Conservation (phyloP, 495 filamentous ascomycete species). For the Bombardia bombarda region DNA sequence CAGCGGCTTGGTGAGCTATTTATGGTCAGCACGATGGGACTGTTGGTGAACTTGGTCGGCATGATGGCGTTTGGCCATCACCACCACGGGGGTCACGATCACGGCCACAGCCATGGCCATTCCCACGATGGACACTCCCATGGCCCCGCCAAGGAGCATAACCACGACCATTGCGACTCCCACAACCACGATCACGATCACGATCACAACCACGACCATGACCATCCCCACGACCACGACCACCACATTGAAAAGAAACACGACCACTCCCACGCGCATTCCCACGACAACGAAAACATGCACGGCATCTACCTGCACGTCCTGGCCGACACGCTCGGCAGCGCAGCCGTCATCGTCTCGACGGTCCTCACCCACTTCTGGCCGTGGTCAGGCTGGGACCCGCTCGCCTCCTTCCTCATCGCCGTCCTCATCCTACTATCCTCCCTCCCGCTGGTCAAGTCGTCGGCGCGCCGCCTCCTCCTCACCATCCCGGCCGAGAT, state of each 20-base stretch:
- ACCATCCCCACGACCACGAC: constrained; percentile 23
- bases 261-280: constrained; percentile 38
- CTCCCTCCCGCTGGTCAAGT: constrained; percentile 78
- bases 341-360: constrained; percentile 87
- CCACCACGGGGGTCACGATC: constrained; percentile 55
- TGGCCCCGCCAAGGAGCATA: constrained; percentile 17
- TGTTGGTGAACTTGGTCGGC: constrained; percentile 85
- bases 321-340: constrained; percentile 88
- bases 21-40: constrained; percentile 73
- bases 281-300: constrained; percentile 96
- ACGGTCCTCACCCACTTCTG: constrained; percentile 79
- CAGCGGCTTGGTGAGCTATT: constrained; percentile 80
- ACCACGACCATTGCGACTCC: constrained; percentile 27
- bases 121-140: constrained; percentile 15
- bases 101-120: constrained; percentile 31
- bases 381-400: constrained; percentile 92
- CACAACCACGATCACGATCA: constrained; percentile 49
- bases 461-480: constrained; percentile 70
- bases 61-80: constrained; percentile 77
- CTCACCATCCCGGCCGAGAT: constrained; percentile 77
- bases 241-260: constrained; percentile 25
- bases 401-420: constrained; percentile 87
- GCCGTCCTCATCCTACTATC: constrained; percentile 86
- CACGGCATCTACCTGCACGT: constrained; percentile 97
- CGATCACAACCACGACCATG: constrained; percentile 43